phyloP scores from a whole-genome alignment of 441 rosid genomes.

The Geranium incanum region DNA sequence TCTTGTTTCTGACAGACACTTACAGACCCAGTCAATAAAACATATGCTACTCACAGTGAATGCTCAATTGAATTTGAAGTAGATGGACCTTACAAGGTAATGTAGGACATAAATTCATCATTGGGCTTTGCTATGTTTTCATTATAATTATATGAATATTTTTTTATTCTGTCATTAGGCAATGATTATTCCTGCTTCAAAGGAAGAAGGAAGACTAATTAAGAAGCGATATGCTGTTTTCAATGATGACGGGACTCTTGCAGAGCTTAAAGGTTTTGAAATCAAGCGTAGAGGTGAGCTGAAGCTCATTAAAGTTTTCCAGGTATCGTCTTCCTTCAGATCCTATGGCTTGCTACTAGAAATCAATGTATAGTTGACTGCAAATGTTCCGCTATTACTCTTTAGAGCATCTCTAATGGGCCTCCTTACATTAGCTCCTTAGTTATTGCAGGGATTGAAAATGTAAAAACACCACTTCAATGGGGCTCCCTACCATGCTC shows the following conservation, averaged over 20 bases:
- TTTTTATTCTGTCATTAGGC: conserved; percentile 45
- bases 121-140: conserved; percentile 17
- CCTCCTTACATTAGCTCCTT: too few species aligned
- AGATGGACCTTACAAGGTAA: conserved; percentile 99
- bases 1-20: conserved; percentile 57
- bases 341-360: conserved; percentile 2
- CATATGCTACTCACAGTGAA: conserved; percentile 76
- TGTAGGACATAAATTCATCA: conserved; percentile 8
- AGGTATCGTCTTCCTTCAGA: conserved; percentile 40
- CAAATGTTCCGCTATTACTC: not conserved
- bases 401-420: not conserved
- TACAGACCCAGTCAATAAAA: conserved; percentile 64
- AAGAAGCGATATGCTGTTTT: conserved; percentile 99
- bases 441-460: too few species aligned
- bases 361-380: not conserved
- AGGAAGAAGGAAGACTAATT: conserved; percentile 92
- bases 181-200: conserved; percentile 98
- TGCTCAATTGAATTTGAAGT: conserved; percentile 99
- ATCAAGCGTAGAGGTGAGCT: conserved; percentile 99
- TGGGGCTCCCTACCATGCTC: too few species aligned
- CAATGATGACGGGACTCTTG: conserved; percentile 96
- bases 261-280: conserved; percentile 99
- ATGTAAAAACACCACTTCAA: too few species aligned
- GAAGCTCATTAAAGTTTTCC: conserved; percentile 94
- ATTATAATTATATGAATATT: conserved; percentile 12